Conservation (phyloP, 192 early-diverging fungal genomes). For the Coemansia sp. region DNA sequence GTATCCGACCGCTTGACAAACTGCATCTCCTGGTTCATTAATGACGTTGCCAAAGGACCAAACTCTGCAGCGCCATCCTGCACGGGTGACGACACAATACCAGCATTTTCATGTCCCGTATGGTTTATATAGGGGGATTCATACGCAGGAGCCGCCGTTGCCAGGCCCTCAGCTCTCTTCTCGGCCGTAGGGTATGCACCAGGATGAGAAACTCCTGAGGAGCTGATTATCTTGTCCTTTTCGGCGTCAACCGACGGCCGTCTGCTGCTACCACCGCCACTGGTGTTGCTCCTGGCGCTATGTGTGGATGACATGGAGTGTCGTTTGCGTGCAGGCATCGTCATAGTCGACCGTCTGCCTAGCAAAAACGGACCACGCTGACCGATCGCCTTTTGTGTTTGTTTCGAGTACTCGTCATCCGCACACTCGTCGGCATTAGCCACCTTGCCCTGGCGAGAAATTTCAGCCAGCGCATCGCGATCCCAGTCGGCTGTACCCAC, state of each 20-base stretch:
- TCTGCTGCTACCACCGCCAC: neutral
- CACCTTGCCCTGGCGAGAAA: slow-evolving; percentile 20
- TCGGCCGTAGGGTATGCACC: neutral
- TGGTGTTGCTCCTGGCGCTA: slow-evolving; percentile 1
- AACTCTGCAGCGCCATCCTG: slow-evolving; percentile 4
- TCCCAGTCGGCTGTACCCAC: slow-evolving; percentile 33
- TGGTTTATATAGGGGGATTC: neutral
- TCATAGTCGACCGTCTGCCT: slow-evolving; percentile 5
- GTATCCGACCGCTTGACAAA: slow-evolving; percentile 18
- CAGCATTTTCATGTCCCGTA: neutral
- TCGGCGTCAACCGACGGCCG: neutral
- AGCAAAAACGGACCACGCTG: slow-evolving; percentile 2
- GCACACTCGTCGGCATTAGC: slow-evolving; percentile 5
- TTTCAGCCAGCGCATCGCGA: slow-evolving; percentile 23
- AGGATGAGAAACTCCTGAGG: neutral
- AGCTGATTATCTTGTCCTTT: neutral
- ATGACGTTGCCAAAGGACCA: slow-evolving; percentile 27
- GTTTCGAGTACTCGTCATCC: slow-evolving; percentile 29
- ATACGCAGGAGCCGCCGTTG: neutral
- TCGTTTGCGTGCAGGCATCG: neutral
- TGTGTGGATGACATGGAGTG: neutral
- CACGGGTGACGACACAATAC: neutral
- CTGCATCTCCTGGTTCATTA: slow-evolving; percentile 12
- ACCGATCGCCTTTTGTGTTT: slow-evolving; percentile 43
- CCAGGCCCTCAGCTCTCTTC: neutral